These are phyloP conservation scores for Trametes cubensis DNA, from an alignment of 768 basidiomycete genomes.

Conservation along the genomic window DNA sequence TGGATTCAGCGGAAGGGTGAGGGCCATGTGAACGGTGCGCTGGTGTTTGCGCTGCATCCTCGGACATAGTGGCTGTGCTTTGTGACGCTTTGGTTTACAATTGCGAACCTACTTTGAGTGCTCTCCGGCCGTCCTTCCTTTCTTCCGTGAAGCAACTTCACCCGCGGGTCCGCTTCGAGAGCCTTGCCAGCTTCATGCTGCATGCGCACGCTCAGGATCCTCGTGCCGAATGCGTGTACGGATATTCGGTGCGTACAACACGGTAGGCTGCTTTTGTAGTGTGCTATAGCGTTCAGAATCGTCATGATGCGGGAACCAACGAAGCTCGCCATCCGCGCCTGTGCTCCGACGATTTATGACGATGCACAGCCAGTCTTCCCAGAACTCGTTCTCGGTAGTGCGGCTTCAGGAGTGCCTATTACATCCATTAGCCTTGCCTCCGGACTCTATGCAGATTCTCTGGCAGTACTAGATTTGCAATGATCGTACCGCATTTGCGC, in stretches of 20 bases:
- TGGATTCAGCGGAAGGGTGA: slow-evolving; percentile 80
- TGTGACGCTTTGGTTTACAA: slow-evolving; percentile 8
- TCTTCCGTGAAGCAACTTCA: background rate
- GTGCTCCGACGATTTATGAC: background rate
- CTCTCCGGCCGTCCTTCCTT: background rate
- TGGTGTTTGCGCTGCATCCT: slow-evolving; percentile 62
- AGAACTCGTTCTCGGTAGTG: background rate
- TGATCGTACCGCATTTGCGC: no score
- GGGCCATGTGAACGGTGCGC: slow-evolving; percentile 71
- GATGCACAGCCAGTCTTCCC: background rate
- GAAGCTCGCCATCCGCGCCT: background rate
- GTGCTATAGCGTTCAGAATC: background rate
- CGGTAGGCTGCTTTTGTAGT: no score
- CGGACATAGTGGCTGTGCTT: slow-evolving; percentile 34
- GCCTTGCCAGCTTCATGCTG: no score
- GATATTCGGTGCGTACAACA: background rate
- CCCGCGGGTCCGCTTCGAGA: background rate
- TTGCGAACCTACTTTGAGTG: background rate
- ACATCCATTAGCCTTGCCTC: background rate
- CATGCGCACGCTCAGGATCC: background rate
- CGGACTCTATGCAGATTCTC: no score
- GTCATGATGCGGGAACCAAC: slow-evolving; percentile 7
- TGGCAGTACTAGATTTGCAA: no score
- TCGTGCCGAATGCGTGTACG: background rate
- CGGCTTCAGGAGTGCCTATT: background rate